Base-by-base conservation (phyloP, 768 basidiomycete species). In the Suillus americanus region DNA sequence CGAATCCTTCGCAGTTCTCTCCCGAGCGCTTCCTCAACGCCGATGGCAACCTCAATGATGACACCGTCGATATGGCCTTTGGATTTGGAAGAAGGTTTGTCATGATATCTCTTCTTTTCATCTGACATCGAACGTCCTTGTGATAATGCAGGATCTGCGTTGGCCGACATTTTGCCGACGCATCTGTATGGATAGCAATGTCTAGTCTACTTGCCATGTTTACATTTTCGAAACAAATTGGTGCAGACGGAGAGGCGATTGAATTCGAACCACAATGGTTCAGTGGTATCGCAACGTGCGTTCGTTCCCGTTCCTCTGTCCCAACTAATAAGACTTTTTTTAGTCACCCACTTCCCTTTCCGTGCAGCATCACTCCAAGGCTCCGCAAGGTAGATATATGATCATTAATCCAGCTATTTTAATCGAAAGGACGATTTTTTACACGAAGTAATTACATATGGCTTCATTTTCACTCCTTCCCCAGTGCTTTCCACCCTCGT, bases 21-120 rank as follows among this genome's bases (percentile, higher is more conserved):
- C 78, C 79, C 6, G 72, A 74, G 37, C 75, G 77, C 2, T 75
- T 75, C 62, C 64, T 75, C 16, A 61, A 68, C 23, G 38, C 40
- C 20, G 54, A 67, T n/a, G 72, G 71, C 8, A 63, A 71, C 16
- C 66, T 64, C 55, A 75, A 60, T 65, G 55, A 60, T 13, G 73
- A 78, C 46, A 69, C 71, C 3, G 35, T 66, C 18, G 41, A 33
- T 18, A 64, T 65, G 12, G 63, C 53, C 9, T 76, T 76, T 57
- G 72, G 74, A 40, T 74, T 71, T 64, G 71, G 70, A 23, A 68
- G 72, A 64, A 74, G 75, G 69, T 70, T 13, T 64, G 38, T 46
- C 23, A 37, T n/a, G 23, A 35, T 46, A 12, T 25, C 16, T 18
- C 18, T 20, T 23, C 56, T 20, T 69, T 60, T 25, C 18, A 33